These are phyloP conservation scores for Pichiaceae sp. DNA, from an alignment of 1,139 yeast species.

Conservation along the genomic window DNA sequence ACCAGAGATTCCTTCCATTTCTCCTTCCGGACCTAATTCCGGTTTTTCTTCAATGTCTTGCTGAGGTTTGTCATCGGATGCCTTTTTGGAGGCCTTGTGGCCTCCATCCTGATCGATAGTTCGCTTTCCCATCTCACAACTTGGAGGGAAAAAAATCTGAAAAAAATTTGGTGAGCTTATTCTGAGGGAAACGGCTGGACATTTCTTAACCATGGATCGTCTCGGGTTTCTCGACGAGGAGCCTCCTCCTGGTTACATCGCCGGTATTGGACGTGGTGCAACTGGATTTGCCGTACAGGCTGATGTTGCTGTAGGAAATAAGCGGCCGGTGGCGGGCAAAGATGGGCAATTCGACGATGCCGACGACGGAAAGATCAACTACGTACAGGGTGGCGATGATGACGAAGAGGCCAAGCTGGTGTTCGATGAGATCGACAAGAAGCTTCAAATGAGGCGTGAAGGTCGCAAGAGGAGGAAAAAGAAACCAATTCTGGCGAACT, in stretches of 20 bases:
- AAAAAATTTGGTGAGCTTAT: conserved; percentile 1
- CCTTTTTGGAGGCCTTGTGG: conserved; percentile 22
- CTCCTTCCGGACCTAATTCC: conserved; percentile 56
- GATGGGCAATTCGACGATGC: conserved; percentile 29
- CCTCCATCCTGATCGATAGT: conserved; percentile 22
- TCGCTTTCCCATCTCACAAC: conserved; percentile 53
- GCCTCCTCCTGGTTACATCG: conserved; percentile 84
- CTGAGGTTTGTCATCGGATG: conserved; percentile 16
- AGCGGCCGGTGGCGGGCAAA: conserved; percentile 9
- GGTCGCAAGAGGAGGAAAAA: conserved; percentile 1
- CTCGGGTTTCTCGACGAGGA: conserved; percentile 72
- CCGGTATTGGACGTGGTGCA: conserved; percentile 95
- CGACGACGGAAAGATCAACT: conserved; percentile 27
- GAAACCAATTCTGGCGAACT: conserved; percentile 15
- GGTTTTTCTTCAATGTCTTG: conserved; percentile 35
- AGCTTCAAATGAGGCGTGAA: conserved; percentile 3
- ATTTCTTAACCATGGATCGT: too few species aligned
- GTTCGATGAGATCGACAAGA: conserved; percentile 55
- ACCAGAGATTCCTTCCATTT: conserved; percentile 89
- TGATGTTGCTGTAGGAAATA: conserved; percentile 43
- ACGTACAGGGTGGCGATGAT: conserved; percentile 44
- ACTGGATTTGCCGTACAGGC: conserved; percentile 85
- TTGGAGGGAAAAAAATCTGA: neutral
- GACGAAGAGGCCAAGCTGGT: conserved; percentile 76
- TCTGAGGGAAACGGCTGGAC: too few species aligned